Conservation (phyloP, 106 monocot genomes). For the Triglochin maritima region DNA sequence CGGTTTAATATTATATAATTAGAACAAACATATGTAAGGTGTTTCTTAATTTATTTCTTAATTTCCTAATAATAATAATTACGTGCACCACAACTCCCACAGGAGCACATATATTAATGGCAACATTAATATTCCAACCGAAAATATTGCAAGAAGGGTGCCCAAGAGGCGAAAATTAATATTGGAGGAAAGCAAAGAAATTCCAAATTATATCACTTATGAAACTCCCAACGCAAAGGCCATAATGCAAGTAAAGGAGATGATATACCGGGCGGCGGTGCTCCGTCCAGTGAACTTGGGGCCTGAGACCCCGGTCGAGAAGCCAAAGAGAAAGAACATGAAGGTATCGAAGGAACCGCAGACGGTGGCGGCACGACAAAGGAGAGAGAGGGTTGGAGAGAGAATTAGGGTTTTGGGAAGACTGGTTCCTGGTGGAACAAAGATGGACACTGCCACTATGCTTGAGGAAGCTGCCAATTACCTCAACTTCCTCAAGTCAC, state of each 20-base stretch:
- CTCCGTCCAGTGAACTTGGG: constrained; percentile 8
- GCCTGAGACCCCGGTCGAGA: background rate
- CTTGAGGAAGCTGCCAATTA: constrained; percentile 81
- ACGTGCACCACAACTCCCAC: too few species aligned
- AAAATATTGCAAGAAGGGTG: too few species aligned
- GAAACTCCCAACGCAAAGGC: constrained; percentile 4
- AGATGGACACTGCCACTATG: constrained; percentile 90
- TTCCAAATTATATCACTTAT: too few species aligned
- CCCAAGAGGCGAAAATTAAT: too few species aligned
- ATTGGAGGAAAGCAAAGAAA: too few species aligned
- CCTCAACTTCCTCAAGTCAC: constrained; percentile 76
- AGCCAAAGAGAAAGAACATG: constrained; percentile 13
- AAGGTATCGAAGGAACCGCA: constrained; percentile 47
- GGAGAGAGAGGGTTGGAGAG: constrained; percentile 67
- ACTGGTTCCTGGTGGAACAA: constrained; percentile 65
- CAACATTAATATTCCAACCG: too few species aligned
- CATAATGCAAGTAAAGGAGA: constrained; percentile 15
- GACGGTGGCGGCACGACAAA: constrained; percentile 61
- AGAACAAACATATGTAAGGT: too few species aligned
- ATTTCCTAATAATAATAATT: too few species aligned
- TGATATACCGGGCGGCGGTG: constrained; percentile 14
- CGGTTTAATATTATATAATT: too few species aligned
- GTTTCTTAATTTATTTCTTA: too few species aligned
- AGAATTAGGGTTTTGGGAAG: constrained; percentile 46
- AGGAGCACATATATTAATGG: too few species aligned